Base-by-base conservation (phyloP, 352 stramenopile genomes). In the Blastocystis sp. region DNA sequence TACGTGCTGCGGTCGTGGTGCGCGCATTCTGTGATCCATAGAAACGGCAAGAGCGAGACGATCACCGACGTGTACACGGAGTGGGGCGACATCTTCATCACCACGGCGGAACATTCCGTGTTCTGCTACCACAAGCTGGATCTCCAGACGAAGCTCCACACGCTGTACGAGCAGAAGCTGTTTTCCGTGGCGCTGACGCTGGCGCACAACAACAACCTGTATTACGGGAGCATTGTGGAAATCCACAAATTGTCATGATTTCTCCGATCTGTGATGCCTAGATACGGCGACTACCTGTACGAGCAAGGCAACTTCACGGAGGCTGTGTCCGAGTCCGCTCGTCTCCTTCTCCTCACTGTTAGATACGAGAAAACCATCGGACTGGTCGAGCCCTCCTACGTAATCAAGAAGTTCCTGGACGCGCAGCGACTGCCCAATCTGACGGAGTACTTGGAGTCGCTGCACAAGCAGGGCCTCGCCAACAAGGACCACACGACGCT, bases 171-270 rank as follows among this genome's bases (percentile, higher is more conserved):
- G 77, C 98, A 98, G 91, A 98, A 98, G 91, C 91, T 98, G 41
- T 99, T 98, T 91, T 95, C 95, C 45, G 97, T 98, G 70, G 97
- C 97, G 41, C 98, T 99, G 77, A 97, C 95, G 80, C 94, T 99
- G 62, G 96, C 96, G 3, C 98, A 93, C 76, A 91, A 91, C 0
- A 93, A 96, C 85, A 97, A 98, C 88, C 96, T 96, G 90, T 93
- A 97, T 76, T 93, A 97, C 35, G 95, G 95, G 77, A 97, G 96
- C 82, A 98, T 99, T 88, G 97, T 98, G 91, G 94, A 96, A 45
- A 97, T 99, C 39, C 60, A 91, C 50, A 62, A 88, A 26, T 50
- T 74, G 59, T 96, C 6, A 6, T 10, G 26, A 50, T 71, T 41
- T 16, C 21, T 24, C 37, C 29, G 16, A 13, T 9, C 24, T n/a